phyloP scores from a whole-genome alignment of 2,329 filamentous ascomycete species.

The Calonectria pseudoreteaudii region DNA sequence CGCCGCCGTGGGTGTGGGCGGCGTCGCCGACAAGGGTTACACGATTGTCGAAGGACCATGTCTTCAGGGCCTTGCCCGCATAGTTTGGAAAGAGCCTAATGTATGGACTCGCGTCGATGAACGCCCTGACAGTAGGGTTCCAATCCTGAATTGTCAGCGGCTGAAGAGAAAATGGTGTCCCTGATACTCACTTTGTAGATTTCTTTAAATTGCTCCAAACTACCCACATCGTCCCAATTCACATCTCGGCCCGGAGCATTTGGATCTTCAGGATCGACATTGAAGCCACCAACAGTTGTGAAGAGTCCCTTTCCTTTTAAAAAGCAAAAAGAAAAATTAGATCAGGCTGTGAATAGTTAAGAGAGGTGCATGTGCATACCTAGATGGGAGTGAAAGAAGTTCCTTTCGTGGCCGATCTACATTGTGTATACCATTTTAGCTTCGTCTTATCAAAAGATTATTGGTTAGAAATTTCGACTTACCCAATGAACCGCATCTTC shows the following conservation, averaged over 20 bases:
- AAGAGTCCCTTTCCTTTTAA: slow-evolving; percentile 49
- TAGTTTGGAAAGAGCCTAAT: slow-evolving; percentile 57
- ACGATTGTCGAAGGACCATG: slow-evolving; percentile 53
- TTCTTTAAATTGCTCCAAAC: slow-evolving; percentile 50
- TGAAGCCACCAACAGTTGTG: slow-evolving; percentile 56
- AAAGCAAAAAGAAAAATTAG: not conserved
- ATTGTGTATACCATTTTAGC: not conserved
- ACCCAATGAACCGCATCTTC: slow-evolving; percentile 55
- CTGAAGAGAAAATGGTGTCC: too few species aligned
- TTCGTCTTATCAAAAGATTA: not conserved
- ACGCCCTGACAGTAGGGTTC: slow-evolving; percentile 53
- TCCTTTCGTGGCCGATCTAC: slow-evolving; percentile 31
- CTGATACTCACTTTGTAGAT: slow-evolving; percentile 43
- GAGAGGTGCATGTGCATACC: slow-evolving; percentile 35
- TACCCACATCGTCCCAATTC: slow-evolving; percentile 54
- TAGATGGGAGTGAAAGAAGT: slow-evolving; percentile 56
- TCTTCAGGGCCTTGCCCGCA: slow-evolving; percentile 52
- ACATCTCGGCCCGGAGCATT: slow-evolving; percentile 45
- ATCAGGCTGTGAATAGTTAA: not conserved
- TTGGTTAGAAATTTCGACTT: not conserved
- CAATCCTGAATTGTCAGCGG: slow-evolving; percentile 45
- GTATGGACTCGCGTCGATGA: slow-evolving; percentile 55
- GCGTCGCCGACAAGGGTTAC: slow-evolving; percentile 55
- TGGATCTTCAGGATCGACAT: slow-evolving; percentile 49
- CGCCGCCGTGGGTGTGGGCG: slow-evolving; percentile 55